Evolutionary conservation across 2,329 filamentous ascomycete species (phyloP), one percentile per base, ranked within the genome.

Genomic region (Xylariaceae sp.): DNA sequence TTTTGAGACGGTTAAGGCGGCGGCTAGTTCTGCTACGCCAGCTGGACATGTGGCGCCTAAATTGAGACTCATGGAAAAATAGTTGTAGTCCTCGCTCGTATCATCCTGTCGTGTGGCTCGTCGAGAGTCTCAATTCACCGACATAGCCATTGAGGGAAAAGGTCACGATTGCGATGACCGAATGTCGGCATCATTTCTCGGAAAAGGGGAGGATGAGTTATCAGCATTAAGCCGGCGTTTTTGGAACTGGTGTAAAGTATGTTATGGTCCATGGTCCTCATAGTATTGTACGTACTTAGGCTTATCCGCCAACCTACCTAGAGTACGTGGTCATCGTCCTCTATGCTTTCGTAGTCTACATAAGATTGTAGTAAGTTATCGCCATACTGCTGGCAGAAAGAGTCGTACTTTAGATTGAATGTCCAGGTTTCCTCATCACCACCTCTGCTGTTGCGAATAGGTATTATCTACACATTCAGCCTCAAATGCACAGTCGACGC

Each of bases 1-100:
- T 3, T 64, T 67, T 31, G 65, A 67, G 57, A 63, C 55, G 11
- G 64, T 67, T 31, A 66, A 67, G 34, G 58, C 60, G 1, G 65
- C 64, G 30, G 61, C 65, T 11, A 63, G 64, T 40, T 50, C 64
- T 1, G 64, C 61, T 19, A 60, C 64, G 3, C 64, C 65, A 4
- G 64, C 63, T 5, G 64, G 63, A 30, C 55, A 61, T 26, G 58
- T 47, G 6, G 55, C 50, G 11, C 40, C 47, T 3, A 46, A 60
- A 4, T 26, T 60, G 8, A 51, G 50, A 12, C 44, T 58, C 4
- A 3, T 26, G 3, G 52, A 51, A 5, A 35, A 50, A 31, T 11
- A 50, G 35, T 50, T 51, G 6, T 45, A 50, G n/a, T 19, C 19
- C 19, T 19, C 19, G 19, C 19, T 19, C 19, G 19, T 19, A 19